Percentiles rank a stretch among this genome's conserved stretches.
Evolutionary conservation across 495 filamentous ascomycete genomes (phyloP).

Genomic region (Penicillium soppii): DNA sequence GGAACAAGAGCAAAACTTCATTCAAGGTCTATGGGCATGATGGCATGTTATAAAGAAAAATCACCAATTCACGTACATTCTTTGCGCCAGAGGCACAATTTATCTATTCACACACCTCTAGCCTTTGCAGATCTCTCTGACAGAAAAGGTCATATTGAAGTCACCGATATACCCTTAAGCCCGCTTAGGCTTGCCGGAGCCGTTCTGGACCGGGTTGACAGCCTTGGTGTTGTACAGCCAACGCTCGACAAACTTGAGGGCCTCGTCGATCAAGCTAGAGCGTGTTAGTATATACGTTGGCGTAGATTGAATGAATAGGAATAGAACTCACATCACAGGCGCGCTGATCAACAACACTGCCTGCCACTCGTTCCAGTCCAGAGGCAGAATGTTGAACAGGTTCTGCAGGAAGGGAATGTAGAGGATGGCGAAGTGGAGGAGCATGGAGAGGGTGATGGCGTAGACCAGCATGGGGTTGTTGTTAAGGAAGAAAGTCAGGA

Average conservation of each 20-base stretch:
- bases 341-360: conserved; percentile 86
- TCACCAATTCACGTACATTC: no score
- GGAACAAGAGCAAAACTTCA: background rate
- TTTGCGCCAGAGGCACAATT: conserved; percentile 18
- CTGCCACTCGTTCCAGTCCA: conserved; percentile 90
- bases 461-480: conserved; percentile 97
- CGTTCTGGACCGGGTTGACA: conserved; percentile 29
- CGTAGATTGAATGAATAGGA: background rate
- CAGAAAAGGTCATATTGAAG: background rate
- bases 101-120: conserved; percentile 19
- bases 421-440: conserved; percentile 87
- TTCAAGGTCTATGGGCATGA: conserved; percentile 17
- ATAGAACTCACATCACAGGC: conserved; percentile 82
- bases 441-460: conserved; percentile 93
- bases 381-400: conserved; percentile 87
- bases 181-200: conserved; percentile 39
- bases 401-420: conserved; percentile 88
- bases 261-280: conserved; percentile 83
- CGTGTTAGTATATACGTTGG: conserved; percentile 12
- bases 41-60: no score
- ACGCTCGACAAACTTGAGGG: conserved; percentile 80
- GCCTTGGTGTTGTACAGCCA: conserved; percentile 43
- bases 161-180: conserved; percentile 24
- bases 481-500: conserved; percentile 91
- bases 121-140: background rate